Percentiles rank a stretch among this genome's conserved stretches.
Evolutionary conservation across 805 yeast species (phyloP).

Genomic region (Ogataea wickerhamii): DNA sequence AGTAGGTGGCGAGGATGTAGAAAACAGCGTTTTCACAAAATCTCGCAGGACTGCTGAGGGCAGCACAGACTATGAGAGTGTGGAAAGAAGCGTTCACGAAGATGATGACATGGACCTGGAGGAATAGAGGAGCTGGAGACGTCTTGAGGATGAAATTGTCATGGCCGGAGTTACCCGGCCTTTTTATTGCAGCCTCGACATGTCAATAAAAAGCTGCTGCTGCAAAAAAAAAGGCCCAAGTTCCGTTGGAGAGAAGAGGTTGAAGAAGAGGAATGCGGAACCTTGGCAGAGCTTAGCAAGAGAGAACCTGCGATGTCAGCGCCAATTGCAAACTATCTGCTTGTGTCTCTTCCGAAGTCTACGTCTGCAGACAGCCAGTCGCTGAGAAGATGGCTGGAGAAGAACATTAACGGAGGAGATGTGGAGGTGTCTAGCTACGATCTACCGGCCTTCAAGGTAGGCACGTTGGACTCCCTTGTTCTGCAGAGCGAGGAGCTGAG

Average conservation of each 20-base stretch:
- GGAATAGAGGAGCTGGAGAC: too few species aligned
- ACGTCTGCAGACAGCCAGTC: slow-evolving; percentile 29
- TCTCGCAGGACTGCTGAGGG: too few species aligned
- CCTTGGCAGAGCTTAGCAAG: background rate
- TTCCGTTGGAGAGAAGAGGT: too few species aligned
- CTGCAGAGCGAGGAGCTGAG: slow-evolving; percentile 85
- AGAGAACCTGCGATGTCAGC: slow-evolving; percentile 17
- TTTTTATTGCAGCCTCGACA: slow-evolving; percentile 9
- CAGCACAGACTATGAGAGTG: too few species aligned
- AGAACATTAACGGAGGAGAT: slow-evolving; percentile 52
- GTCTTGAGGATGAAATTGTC: too few species aligned
- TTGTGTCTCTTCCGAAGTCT: slow-evolving; percentile 30
- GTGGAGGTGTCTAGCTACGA: slow-evolving; percentile 53
- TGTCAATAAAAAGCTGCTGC: slow-evolving; percentile 5
- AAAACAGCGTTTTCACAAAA: too few species aligned
- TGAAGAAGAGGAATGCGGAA: too few species aligned
- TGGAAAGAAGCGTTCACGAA: background rate
- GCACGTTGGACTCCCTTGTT: slow-evolving; percentile 88
- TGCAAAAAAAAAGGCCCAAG: slow-evolving; percentile 1
- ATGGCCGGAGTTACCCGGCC: too few species aligned
- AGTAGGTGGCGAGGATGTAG: slow-evolving; percentile 1
- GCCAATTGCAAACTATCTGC: slow-evolving; percentile 23
- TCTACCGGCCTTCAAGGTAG: slow-evolving; percentile 87
- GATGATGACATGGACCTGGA: slow-evolving; percentile 14
- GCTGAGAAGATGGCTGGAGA: slow-evolving; percentile 48